These are phyloP conservation scores for Neonectria ditissima DNA, from an alignment of 2,329 filamentous ascomycete genomes.

Conservation along the genomic window DNA sequence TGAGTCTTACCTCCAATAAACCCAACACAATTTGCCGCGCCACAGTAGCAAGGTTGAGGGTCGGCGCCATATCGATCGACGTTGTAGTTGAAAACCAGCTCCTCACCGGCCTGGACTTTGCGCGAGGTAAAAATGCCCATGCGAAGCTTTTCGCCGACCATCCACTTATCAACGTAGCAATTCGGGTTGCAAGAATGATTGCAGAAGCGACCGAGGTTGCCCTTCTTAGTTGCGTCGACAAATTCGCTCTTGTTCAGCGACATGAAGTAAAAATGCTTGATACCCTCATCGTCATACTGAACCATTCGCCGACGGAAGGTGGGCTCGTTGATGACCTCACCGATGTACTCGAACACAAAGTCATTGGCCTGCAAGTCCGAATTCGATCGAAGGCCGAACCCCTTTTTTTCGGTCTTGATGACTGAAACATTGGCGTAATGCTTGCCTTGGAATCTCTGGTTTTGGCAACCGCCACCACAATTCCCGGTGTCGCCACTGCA, in stretches of 20 bases:
- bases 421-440: conserved; percentile 93
- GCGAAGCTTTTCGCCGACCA: conserved; percentile 94
- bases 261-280: conserved; percentile 99
- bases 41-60: conserved; percentile 96
- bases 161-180: conserved; percentile 99
- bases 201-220: conserved; percentile 96
- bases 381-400: conserved; percentile 90
- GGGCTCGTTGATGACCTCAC: conserved; percentile 95
- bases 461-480: conserved; percentile 89
- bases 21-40: conserved; percentile 91
- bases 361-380: conserved; percentile 81
- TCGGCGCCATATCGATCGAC: conserved; percentile 98
- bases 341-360: conserved; percentile 98
- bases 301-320: conserved; percentile 91
- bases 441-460: conserved; percentile 92
- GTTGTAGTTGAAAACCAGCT: conserved; percentile 99
- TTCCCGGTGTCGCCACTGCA: conserved; percentile 83
- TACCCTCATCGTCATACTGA: conserved; percentile 94
- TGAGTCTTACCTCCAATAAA: conserved; percentile 98
- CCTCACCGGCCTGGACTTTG: conserved; percentile 86
- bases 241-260: conserved; percentile 96
- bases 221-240: conserved; percentile 96
- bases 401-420: conserved; percentile 98
- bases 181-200: conserved; percentile 99
- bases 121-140: conserved; percentile 99